phyloP scores from a whole-genome alignment of 1,284 basidiomycete genomes.

The Cystobasidium slooffiae region DNA sequence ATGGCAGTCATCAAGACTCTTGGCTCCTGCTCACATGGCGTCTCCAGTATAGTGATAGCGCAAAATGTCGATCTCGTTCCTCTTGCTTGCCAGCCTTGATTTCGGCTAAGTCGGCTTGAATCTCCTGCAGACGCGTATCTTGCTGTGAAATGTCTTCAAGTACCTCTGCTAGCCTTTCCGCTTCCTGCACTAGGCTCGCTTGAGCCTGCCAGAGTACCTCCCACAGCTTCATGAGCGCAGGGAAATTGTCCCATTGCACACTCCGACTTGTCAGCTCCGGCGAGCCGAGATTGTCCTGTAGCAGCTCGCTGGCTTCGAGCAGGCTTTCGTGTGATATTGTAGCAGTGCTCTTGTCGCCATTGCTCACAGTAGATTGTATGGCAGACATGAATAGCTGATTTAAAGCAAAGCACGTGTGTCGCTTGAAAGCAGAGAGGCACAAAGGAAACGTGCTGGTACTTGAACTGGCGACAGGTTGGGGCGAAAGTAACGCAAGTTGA shows the following conservation, averaged over 20 bases:
- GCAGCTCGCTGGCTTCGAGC: conserved; percentile 5
- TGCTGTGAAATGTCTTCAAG: not conserved
- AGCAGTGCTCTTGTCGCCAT: not conserved
- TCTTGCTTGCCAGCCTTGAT: conserved; percentile 16
- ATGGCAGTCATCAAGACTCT: no score
- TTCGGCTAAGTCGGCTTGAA: conserved; percentile 1
- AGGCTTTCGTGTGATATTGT: conserved; percentile 15
- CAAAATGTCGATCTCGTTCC: conserved; percentile 16
- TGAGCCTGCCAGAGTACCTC: conserved; percentile 22
- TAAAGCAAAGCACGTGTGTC: no score
- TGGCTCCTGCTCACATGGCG: conserved; percentile 17
- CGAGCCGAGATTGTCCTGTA: conserved; percentile 16
- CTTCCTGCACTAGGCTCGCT: conserved; percentile 16
- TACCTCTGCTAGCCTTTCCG: not conserved
- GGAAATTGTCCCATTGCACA: conserved; percentile 20
- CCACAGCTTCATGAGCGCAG: conserved; percentile 22
- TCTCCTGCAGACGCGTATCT: not conserved
- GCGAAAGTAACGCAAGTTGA: no score
- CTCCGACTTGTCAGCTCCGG: conserved; percentile 1
- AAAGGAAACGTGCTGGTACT: no score
- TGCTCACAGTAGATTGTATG: not conserved
- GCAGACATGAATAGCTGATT: no score
- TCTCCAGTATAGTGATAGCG: conserved; percentile 14
- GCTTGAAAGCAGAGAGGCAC: no score
- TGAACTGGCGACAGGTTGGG: no score